Evolutionary conservation across 371 early-diverging fungal species (phyloP), one percentile per base, ranked within the genome.

Genomic region (Apophysomyces sp.): DNA sequence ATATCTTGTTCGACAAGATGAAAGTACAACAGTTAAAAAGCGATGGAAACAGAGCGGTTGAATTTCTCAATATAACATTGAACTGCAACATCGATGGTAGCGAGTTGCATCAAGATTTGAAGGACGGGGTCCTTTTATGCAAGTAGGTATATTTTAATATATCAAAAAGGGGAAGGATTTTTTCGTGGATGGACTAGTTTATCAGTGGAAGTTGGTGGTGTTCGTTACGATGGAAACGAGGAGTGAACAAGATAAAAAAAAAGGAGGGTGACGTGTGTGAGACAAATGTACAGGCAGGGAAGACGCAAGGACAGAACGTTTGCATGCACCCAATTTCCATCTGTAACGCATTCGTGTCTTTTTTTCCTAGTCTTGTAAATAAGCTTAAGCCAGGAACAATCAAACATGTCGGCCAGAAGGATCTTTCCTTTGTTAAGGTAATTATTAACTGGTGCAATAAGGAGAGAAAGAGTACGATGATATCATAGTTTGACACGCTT

Each of bases 111-210:
- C 71, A 68, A 41, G 69, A 82, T 26, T 76, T 94, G 15, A 84
- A 87, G 63, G 91, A 92, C 58, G 94, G 94, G n/a, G 85, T 92
- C 8, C 59, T 90, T 7, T 80, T 94, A 40, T 94, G 94, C 85
- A 81, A 81, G 90, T 88, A 79, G 72, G 78, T 63, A 30, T 21
- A 18, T 57, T 44, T 44, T 21, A 44, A 44, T 44, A 44, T 44
- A 44, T 44, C n/a, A 44, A 44, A 44, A 21, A 21, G 49, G 49
- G 21, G 49, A 41, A 7, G 18, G 49, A 7, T 44, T 16, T 4
- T 44, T 16, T 34, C n/a, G 6, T 41, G 41, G 7, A 21, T 44
- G 49, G 24, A 44, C 21, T 7, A 21, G 21, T 44, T 21, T 3
- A 21, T 0, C 21, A 18, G 9, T 21, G n/a, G 9, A 1, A 18